Conservation (phyloP, 352 stramenopile genomes). For the Halophytophthora batemanensis region DNA sequence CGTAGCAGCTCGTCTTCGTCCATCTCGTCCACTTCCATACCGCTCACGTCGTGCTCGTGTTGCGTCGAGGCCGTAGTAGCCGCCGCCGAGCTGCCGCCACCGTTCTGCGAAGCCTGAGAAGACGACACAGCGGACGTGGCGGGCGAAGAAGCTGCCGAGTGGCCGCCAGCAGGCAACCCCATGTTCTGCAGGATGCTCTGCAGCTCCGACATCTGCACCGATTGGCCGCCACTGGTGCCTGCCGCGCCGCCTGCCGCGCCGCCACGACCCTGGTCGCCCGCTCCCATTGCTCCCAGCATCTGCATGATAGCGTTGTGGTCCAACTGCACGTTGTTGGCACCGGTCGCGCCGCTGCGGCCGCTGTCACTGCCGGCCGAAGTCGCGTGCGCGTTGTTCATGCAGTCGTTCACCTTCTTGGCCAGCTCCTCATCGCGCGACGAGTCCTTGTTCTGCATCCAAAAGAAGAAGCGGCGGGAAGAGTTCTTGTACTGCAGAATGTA, state of each 20-base stretch:
- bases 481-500: slow-evolving; percentile 93
- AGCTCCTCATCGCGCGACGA: slow-evolving; percentile 84
- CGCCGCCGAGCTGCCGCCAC: slow-evolving; percentile 58
- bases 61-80: slow-evolving; percentile 70
- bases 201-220: slow-evolving; percentile 84
- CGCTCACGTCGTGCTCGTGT: slow-evolving; percentile 73
- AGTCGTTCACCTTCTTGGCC: slow-evolving; percentile 86
- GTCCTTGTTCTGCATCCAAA: slow-evolving; percentile 95
- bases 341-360: slow-evolving; percentile 24
- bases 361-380: slow-evolving; percentile 27
- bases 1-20: slow-evolving; percentile 83
- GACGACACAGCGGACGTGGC: slow-evolving; percentile 73
- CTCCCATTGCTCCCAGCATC: slow-evolving; percentile 84
- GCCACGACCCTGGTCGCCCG: slow-evolving; percentile 56
- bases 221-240: slow-evolving; percentile 32
- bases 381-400: slow-evolving; percentile 82
- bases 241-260: slow-evolving; percentile 9
- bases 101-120: slow-evolving; percentile 68
- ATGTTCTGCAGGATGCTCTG: slow-evolving; percentile 89
- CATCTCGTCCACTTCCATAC: slow-evolving; percentile 86
- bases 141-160: slow-evolving; percentile 69
- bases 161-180: slow-evolving; percentile 62
- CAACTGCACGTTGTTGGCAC: slow-evolving; percentile 64
- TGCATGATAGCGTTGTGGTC: slow-evolving; percentile 92
- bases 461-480: slow-evolving; percentile 91